Conservation (phyloP, 306 rosid genomes). For the Myrica gale region DNA sequence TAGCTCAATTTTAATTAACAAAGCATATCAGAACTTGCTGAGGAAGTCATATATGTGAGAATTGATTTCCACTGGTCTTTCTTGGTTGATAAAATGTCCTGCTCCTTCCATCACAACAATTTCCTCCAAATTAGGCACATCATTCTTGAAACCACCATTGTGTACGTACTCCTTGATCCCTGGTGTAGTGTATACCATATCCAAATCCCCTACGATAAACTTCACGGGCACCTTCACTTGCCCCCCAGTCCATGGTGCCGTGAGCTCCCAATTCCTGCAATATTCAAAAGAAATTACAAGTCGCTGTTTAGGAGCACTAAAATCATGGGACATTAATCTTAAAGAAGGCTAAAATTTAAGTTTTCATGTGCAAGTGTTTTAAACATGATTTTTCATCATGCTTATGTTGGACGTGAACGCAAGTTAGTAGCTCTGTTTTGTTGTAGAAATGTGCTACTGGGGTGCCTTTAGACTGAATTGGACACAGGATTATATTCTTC, state of each 20-base stretch:
- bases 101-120: conserved; percentile 40
- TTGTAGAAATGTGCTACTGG: no score
- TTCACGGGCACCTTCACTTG: conserved; percentile 36
- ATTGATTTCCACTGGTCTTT: conserved; percentile 29
- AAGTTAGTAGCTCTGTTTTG: neutral
- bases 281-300: neutral
- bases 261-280: conserved; percentile 45
- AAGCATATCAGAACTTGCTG: conserved; percentile 23
- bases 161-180: conserved; percentile 25
- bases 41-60: conserved; percentile 38
- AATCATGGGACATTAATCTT: no score
- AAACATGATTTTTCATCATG: no score
- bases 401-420: neutral
- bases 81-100: conserved; percentile 44
- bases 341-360: neutral
- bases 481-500: no score
- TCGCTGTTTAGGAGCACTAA: no score
- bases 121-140: conserved; percentile 40
- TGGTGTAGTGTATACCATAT: conserved; percentile 27
- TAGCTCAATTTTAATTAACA: neutral
- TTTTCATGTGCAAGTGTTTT: no score
- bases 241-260: conserved; percentile 34
- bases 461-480: no score
- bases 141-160: conserved; percentile 38
- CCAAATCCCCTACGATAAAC: conserved; percentile 41